These are phyloP conservation scores for Lichtheimia ramosa DNA, from an alignment of 371 early-diverging fungal species.

Conservation along the genomic window DNA sequence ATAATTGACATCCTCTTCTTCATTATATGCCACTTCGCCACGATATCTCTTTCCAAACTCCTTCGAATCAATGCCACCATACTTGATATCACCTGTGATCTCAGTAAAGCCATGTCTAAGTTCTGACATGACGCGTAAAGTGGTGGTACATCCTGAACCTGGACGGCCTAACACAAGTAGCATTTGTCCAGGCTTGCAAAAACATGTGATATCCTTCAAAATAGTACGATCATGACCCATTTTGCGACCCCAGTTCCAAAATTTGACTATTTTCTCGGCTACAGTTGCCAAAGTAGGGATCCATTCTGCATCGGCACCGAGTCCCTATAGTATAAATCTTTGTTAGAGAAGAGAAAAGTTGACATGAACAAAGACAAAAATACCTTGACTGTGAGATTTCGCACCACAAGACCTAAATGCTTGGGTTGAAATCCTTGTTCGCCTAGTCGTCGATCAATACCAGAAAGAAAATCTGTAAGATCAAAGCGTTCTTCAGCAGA, in stretches of 20 bases:
- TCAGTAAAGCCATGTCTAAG: conserved; percentile 53
- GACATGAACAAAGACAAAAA: neutral
- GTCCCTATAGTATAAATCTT: conserved; percentile 14
- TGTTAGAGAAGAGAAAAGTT: neutral
- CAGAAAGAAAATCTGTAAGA: conserved; percentile 10
- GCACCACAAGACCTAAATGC: conserved; percentile 47
- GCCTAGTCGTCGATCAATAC: neutral
- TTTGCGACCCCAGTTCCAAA: conserved; percentile 23
- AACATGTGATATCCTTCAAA: conserved; percentile 54
- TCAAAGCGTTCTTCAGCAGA: conserved; percentile 14
- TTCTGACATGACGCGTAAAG: conserved; percentile 66
- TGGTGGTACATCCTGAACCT: conserved; percentile 67
- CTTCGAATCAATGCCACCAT: conserved; percentile 41
- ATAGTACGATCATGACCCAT: conserved; percentile 25
- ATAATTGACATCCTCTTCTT: conserved; percentile 51
- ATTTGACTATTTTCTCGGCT: conserved; percentile 6
- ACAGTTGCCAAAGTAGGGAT: conserved; percentile 26
- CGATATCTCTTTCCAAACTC: conserved; percentile 36
- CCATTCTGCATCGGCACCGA: conserved; percentile 34
- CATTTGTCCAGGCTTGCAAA: conserved; percentile 67
- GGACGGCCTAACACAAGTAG: conserved; percentile 69
- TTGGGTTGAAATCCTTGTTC: conserved; percentile 39
- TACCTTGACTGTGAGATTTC: conserved; percentile 40
- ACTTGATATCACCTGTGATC: conserved; percentile 38
- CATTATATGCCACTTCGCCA: conserved; percentile 44